A percentile compares a stretch with the other conserved stretches of the same genome.
Conservation (phyloP, 768 basidiomycete species). For the Baorangia bicolor region DNA sequence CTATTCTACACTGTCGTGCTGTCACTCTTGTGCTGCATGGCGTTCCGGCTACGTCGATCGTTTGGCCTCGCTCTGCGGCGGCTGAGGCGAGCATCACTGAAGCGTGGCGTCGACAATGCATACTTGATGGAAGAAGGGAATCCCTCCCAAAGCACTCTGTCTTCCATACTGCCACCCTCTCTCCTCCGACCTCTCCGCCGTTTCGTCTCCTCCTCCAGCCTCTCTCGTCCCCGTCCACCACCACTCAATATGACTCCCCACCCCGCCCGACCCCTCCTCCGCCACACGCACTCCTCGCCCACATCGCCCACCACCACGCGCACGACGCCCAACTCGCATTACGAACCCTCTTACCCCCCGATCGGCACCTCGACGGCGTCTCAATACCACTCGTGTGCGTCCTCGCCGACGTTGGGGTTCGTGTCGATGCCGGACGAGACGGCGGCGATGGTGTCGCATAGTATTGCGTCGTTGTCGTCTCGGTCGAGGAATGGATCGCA, state of each 20-base stretch:
- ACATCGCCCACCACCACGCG: constrained; percentile 11
- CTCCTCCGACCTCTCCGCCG: constrained; percentile 31
- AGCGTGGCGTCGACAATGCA: constrained; percentile 24
- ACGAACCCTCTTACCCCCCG: constrained; percentile 22
- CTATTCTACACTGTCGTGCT: constrained; percentile 52
- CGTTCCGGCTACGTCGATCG: constrained; percentile 58
- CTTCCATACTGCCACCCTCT: constrained; percentile 24
- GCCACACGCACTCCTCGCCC: constrained; percentile 24
- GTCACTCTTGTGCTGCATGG: constrained; percentile 42
- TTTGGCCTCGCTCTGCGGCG: constrained; percentile 45
- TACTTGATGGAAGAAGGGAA: constrained; percentile 51
- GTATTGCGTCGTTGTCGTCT: constrained; percentile 43
- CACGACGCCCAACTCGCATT: constrained; percentile 6
- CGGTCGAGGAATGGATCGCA: constrained; percentile 70
- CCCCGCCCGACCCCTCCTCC: constrained; percentile 13
- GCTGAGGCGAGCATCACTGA: constrained; percentile 44
- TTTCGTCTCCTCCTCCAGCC: constrained; percentile 19
- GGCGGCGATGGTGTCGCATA: constrained; percentile 26
- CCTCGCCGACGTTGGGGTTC: constrained; percentile 27
- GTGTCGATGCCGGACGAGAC: constrained; percentile 10
- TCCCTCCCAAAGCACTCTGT: constrained; percentile 6
- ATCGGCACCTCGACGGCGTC: constrained; percentile 35
- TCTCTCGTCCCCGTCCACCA: constrained; percentile 23
- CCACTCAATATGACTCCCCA: constrained; percentile 18
- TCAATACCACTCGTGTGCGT: constrained; percentile 33